Percentiles rank a stretch among this genome's conserved stretches.
phyloP scores from a whole-genome alignment of 2,329 filamentous ascomycete species.

The Calonectria pteridis region DNA sequence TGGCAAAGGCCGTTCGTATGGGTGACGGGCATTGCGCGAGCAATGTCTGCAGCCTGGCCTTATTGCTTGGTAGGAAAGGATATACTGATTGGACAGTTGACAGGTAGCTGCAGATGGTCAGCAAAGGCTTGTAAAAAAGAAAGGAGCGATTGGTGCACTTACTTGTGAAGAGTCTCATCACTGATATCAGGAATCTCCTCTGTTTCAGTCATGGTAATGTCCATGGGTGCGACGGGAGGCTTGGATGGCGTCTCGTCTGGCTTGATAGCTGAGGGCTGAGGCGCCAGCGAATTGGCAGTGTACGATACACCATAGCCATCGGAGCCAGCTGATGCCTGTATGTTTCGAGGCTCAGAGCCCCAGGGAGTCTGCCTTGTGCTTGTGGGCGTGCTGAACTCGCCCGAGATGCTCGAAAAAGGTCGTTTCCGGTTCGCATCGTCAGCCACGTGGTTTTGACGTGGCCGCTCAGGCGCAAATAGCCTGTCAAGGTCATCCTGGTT shows the following conservation, averaged over 20 bases:
- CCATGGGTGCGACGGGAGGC: conserved; percentile 50
- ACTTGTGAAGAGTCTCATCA: conserved; percentile 61
- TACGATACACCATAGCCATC: conserved; percentile 49
- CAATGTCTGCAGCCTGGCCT: conserved; percentile 66
- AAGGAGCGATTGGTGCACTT: conserved; percentile 33
- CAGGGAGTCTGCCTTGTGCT: conserved; percentile 59
- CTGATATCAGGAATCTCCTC: conserved; percentile 55
- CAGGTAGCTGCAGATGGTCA: conserved; percentile 65
- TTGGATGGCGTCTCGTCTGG: conserved; percentile 53
- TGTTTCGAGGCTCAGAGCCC: conserved; percentile 61
- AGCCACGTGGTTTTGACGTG: conserved; percentile 47
- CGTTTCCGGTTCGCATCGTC: conserved; percentile 57
- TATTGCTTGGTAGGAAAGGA: conserved; percentile 72
- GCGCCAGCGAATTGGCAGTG: conserved; percentile 58
- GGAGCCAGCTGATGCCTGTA: conserved; percentile 55
- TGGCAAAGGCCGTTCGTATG: conserved; percentile 73
- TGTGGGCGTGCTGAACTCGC: conserved; percentile 55
- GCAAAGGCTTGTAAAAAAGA: neutral
- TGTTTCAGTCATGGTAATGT: conserved; percentile 50
- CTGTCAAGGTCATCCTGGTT: conserved; percentile 62
- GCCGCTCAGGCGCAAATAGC: conserved; percentile 51
- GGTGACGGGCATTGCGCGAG: conserved; percentile 67
- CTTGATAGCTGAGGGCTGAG: conserved; percentile 58
- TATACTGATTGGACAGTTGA: conserved; percentile 74
- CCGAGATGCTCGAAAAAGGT: conserved; percentile 63